Conservation (phyloP, 495 filamentous ascomycete species). For the Xylaria scruposa region DNA sequence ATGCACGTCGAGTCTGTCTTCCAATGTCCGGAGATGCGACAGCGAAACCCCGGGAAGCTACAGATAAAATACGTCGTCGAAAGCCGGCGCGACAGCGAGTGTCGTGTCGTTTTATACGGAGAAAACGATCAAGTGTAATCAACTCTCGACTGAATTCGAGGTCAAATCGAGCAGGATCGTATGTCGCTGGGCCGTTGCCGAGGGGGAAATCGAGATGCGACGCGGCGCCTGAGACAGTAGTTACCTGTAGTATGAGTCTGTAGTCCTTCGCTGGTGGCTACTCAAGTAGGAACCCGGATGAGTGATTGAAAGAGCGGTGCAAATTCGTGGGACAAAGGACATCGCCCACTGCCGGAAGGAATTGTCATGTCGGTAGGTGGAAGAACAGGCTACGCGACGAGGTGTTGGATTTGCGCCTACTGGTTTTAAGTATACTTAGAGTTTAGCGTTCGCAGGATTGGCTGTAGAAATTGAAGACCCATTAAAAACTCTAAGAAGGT, state of each 20-base stretch:
- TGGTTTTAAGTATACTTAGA: background rate
- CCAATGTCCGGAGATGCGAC: background rate
- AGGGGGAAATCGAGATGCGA: background rate
- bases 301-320: background rate
- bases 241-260: background rate
- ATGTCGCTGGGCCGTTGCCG: background rate
- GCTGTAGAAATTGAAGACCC: conserved; percentile 4
- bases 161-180: background rate
- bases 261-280: background rate
- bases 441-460: conserved; percentile 17
- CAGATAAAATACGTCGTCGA: background rate
- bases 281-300: background rate
- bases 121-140: background rate
- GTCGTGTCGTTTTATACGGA: background rate
- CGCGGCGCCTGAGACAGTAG: background rate
- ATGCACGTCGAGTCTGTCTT: background rate
- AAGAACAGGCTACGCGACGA: background rate
- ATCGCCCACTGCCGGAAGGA: conserved; percentile 9
- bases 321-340: conserved; percentile 9
- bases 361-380: conserved; percentile 8
- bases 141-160: background rate
- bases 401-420: background rate
- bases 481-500: too few species aligned
- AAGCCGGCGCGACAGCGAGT: background rate
- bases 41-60: background rate